Evolutionary conservation across 345 rosid species (phyloP), one percentile per base, ranked within the genome.

Genomic region (Hibiscus syriacus): DNA sequence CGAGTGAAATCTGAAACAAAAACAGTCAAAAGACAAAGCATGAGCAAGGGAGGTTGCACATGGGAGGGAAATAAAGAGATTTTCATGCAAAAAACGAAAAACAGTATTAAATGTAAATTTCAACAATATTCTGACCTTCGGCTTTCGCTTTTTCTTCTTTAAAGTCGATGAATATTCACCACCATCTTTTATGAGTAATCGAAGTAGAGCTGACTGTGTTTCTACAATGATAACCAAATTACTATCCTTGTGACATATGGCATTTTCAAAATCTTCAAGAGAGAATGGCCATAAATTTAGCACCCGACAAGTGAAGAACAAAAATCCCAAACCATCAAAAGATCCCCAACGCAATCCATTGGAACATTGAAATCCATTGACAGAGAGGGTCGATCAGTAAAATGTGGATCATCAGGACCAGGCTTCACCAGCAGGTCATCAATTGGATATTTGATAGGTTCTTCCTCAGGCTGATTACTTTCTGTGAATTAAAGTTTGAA

Each of bases 271-370:
- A 81, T 94, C 96, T 82, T 84, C 93, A 36, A 94, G 82, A 63
- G 96, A 83, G 82, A 91, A 94, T 36, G 89, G 87, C 75, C 72
- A 89, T 72, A 94, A 78, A 72, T 81, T 80, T 72, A 94, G 78
- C 79, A 79, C 82, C 77, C 85, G 82, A 71, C 90, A 79, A 85
- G 91, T 55, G 98, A 86, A 61, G 87, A 82, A 77, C 98, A 94
- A 79, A 91, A 91, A 72, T 94, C 97, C 99, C 99, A 94, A 73
- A 91, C 86, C 98, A 84, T 84, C 65, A 94, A 77, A 78, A 94
- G 92, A 83, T 94, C 87, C 56, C 96, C 97, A 48, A 89, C 83
- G 69, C 85, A 91, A 70, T 85, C 82, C 81, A 86, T 76, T 14
- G 92, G 85, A 78, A 89, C 81, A 74, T 73, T 83, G 75, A 94